These are phyloP conservation scores for Rubus idaeus DNA, from an alignment of 306 rosid species.

Conservation along the genomic window DNA sequence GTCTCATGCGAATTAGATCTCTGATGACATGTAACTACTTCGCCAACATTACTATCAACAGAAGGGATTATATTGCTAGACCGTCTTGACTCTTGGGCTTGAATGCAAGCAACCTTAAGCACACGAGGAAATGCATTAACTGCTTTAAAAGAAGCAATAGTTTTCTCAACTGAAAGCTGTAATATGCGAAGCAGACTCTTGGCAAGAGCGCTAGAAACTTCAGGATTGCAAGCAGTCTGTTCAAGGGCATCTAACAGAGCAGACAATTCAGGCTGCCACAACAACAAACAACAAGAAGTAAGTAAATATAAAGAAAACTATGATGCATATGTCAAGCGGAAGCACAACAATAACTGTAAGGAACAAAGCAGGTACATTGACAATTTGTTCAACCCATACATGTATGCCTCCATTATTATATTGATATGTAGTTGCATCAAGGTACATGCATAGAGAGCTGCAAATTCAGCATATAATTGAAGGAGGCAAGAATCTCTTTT, in stretches of 20 bases:
- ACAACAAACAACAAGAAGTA: constrained; percentile 14
- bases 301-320: constrained; percentile 24
- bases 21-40: constrained; percentile 34
- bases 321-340: constrained; percentile 10
- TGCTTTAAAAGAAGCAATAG: constrained; percentile 68
- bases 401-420: neutral
- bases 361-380: neutral
- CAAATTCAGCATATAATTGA: no score
- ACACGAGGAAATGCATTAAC: constrained; percentile 75
- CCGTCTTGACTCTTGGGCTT: constrained; percentile 73
- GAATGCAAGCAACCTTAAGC: constrained; percentile 86
- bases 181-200: constrained; percentile 68
- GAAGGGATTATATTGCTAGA: constrained; percentile 37
- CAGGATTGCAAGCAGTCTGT: constrained; percentile 78
- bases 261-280: constrained; percentile 77
- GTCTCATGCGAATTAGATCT: constrained; percentile 37
- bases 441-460: neutral
- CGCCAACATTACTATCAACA: constrained; percentile 33
- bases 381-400: neutral
- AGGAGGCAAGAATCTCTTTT: neutral
- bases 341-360: constrained; percentile 8
- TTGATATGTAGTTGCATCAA: neutral
- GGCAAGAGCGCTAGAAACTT: constrained; percentile 59
- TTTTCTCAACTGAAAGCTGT: constrained; percentile 76
- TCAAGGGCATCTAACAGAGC: constrained; percentile 83